Percentiles rank a stretch among this genome's conserved stretches.
These are phyloP conservation scores for Orbilia quercus DNA, from an alignment of 2,329 filamentous ascomycete genomes.

Conservation along the genomic window DNA sequence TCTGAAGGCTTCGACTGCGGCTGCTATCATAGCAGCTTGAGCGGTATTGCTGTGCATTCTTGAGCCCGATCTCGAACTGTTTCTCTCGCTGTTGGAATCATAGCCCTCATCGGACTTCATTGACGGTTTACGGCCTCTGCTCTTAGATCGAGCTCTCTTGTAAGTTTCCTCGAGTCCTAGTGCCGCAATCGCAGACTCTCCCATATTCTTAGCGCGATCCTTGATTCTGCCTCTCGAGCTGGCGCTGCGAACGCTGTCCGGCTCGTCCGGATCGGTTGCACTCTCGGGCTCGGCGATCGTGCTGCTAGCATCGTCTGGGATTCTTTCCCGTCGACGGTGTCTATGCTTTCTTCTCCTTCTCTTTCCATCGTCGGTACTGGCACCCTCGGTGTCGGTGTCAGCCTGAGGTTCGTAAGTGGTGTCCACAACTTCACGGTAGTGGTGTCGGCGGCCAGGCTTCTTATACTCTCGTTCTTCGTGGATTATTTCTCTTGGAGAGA, in stretches of 20 bases:
- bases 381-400: conserved; percentile 35
- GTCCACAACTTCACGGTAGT: conserved; percentile 23
- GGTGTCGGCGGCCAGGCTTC: conserved; percentile 44
- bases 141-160: conserved; percentile 41
- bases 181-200: conserved; percentile 42
- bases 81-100: conserved; percentile 39
- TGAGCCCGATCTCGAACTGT: conserved; percentile 32
- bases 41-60: conserved; percentile 33
- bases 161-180: conserved; percentile 41
- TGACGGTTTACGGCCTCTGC: conserved; percentile 25
- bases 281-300: conserved; percentile 25
- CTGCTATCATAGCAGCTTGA: conserved; percentile 48
- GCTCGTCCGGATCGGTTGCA: conserved; percentile 26
- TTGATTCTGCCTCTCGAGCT: conserved; percentile 29
- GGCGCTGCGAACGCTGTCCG: conserved; percentile 7
- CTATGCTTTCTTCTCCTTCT: conserved; percentile 42
- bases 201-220: conserved; percentile 38
- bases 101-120: conserved; percentile 44
- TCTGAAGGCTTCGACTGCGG: conserved; percentile 48
- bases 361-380: conserved; percentile 29
- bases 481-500: conserved; percentile 6
- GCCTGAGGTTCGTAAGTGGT: conserved; percentile 16
- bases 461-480: conserved; percentile 32
- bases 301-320: conserved; percentile 38
- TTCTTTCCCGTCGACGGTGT: conserved; percentile 30